Percentiles rank a stretch among this genome's conserved stretches.
Evolutionary conservation across 2,329 filamentous ascomycete species (phyloP).

Genomic region (Fusarium subglutinans): DNA sequence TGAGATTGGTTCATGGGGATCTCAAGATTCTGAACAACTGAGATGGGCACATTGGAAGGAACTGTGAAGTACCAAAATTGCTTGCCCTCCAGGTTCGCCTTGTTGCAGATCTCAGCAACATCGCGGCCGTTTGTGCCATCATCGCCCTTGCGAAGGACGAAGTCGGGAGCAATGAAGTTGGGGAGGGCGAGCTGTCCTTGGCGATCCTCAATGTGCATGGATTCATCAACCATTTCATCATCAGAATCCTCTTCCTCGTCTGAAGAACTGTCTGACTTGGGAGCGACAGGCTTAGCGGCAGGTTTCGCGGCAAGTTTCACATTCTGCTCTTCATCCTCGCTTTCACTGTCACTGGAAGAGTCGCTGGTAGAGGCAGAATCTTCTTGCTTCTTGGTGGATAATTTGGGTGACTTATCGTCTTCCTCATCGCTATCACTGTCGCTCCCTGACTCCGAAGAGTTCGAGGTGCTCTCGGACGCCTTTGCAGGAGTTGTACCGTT

Average conservation of each 20-base stretch:
- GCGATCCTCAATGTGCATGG: constrained; percentile 51
- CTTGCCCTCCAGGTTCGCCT: constrained; percentile 71
- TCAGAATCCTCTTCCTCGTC: constrained; percentile 43
- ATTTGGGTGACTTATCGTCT: constrained; percentile 29
- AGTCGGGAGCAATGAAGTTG: constrained; percentile 61
- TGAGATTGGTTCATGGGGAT: constrained; percentile 66
- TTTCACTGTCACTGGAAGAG: constrained; percentile 42
- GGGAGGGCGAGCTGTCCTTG: constrained; percentile 52
- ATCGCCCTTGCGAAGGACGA: constrained; percentile 61
- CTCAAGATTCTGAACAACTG: constrained; percentile 70
- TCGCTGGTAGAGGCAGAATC: constrained; percentile 37
- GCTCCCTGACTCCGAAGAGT: constrained; percentile 42
- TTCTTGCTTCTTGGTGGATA: constrained; percentile 18
- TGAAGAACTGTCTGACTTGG: constrained; percentile 31
- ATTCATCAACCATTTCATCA: constrained; percentile 50
- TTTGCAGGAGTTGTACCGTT: constrained; percentile 32
- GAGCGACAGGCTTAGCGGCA: constrained; percentile 23
- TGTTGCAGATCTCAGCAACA: constrained; percentile 64
- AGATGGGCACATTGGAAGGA: constrained; percentile 74
- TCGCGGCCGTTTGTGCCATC: constrained; percentile 53
- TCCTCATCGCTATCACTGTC: constrained; percentile 45
- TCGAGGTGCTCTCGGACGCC: constrained; percentile 35
- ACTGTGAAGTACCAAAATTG: constrained; percentile 85
- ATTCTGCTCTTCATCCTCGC: constrained; percentile 34
- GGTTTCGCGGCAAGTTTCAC: constrained; percentile 23